Evolutionary conservation across 352 stramenopile genomes (phyloP), one percentile per base, ranked within the genome.

Genomic region (Pythium aquatile): DNA sequence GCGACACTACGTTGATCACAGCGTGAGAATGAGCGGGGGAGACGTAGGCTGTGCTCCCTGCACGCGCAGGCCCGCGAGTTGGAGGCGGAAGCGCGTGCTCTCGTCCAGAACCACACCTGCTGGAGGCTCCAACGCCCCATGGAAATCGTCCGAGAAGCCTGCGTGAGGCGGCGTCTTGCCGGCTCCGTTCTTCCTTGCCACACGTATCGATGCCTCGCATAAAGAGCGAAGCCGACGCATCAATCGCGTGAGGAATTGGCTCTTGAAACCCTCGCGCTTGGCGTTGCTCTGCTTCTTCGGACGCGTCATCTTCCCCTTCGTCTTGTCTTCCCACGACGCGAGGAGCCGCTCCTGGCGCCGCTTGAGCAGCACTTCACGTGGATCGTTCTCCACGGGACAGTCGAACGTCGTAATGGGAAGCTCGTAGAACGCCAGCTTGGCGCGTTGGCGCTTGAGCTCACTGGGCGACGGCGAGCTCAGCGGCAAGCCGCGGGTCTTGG

Each of bases 391-490:
- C 33, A 72, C 55, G 11, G 65, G 53, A 13, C 53, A 44, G 33
- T 66, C 44, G 20, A 72, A 72, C 32, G 20, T 29, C 46, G 54
- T 65, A 37, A 72, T 67, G 11, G 65, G 65, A 29, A 61, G 53
- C 37, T 72, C 65, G 39, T 67, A 72, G 55, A 72, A 72, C 16
- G 52, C 58, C 33, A 72, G 46, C 65, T 60, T 66, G 13, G 39
- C 54, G 7, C 55, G 55, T n/a, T 64, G 55, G 8, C 44, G 59
- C 28, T 46, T 9, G 9, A 72, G 59, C 6, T 66, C 58, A 8
- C 28, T 16, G 11, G 20, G 4, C 55, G 49, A 48, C 9, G 20
- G 29, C 20, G 37, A 3, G 5, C 11, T 61, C 24, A 28, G 30
- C 11, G 46, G 39, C 40, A 46, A 17, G 2, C 40, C 20, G 32